phyloP scores from a whole-genome alignment of 192 early-diverging fungal genomes.

The Podila verticillata region DNA sequence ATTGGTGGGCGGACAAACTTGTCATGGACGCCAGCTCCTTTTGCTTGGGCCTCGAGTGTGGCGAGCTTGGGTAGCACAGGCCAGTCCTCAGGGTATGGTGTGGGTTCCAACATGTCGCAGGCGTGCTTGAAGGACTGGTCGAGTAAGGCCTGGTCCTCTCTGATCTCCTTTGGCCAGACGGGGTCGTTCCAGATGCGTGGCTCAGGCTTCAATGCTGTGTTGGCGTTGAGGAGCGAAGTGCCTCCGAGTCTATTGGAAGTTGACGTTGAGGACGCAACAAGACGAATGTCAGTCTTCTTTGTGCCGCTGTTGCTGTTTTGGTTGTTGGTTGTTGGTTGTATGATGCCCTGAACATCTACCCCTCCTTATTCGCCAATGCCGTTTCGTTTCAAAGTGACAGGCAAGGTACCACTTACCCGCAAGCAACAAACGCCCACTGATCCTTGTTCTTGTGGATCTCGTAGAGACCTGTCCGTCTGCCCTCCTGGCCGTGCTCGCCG shows the following conservation, averaged over 20 bases:
- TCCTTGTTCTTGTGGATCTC: slow-evolving; percentile 50
- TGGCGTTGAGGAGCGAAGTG: slow-evolving; percentile 58
- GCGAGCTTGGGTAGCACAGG: slow-evolving; percentile 52
- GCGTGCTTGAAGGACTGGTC: slow-evolving; percentile 49
- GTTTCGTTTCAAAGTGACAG: not conserved
- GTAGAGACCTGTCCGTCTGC: slow-evolving; percentile 52
- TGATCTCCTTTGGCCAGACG: slow-evolving; percentile 53
- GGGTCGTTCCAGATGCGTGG: slow-evolving; percentile 47
- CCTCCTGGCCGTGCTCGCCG: slow-evolving; percentile 34
- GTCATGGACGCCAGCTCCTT: slow-evolving; percentile 36
- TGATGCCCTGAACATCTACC: no score
- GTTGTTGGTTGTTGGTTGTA: no score
- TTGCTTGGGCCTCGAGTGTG: slow-evolving; percentile 51
- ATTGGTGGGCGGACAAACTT: slow-evolving; percentile 53
- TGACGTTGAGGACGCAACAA: no score
- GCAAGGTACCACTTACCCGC: slow-evolving; percentile 60
- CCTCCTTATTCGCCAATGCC: no score
- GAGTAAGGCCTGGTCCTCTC: slow-evolving; percentile 33
- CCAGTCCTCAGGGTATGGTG: slow-evolving; percentile 50
- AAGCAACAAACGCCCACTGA: slow-evolving; percentile 52
- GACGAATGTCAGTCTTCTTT: not conserved
- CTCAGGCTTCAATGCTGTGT: slow-evolving; percentile 53
- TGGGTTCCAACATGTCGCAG: slow-evolving; percentile 50
- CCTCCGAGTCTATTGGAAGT: slow-evolving; percentile 52
- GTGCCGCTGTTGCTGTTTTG: no score